These are phyloP conservation scores for Chlorella sorokiniana DNA, from an alignment of 139 green algal species.

Conservation along the genomic window DNA sequence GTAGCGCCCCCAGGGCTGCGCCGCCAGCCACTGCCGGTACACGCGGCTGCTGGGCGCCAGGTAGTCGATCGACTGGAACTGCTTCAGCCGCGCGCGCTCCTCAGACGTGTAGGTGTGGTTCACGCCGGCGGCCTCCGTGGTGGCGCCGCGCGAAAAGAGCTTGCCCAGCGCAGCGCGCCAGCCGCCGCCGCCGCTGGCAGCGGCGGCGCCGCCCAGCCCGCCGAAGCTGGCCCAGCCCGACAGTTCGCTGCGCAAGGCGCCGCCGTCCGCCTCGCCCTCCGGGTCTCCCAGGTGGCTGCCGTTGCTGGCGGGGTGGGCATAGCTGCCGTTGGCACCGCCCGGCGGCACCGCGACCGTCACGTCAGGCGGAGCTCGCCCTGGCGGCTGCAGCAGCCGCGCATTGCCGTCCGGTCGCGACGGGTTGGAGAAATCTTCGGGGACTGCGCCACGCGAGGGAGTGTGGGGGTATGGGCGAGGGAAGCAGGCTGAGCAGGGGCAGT, in stretches of 20 bases:
- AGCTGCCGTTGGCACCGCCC: neutral
- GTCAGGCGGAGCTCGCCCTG: neutral
- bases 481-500: too few relatives aligned
- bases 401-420: too few relatives aligned
- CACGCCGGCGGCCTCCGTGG: slow-evolving; percentile 54
- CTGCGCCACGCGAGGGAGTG: too few relatives aligned
- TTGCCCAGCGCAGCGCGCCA: neutral
- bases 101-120: slow-evolving; percentile 74
- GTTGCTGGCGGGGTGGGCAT: neutral
- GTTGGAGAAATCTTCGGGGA: too few relatives aligned
- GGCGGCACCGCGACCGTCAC: neutral
- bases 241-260: neutral
- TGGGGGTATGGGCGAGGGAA: too few relatives aligned
- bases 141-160: slow-evolving; percentile 39
- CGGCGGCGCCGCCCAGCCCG: neutral
- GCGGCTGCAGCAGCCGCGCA: neutral
- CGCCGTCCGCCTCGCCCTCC: neutral
- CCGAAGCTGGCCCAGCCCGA: neutral
- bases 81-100: slow-evolving; percentile 70
- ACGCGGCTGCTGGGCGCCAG: slow-evolving; percentile 79
- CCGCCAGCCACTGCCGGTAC: slow-evolving; percentile 78
- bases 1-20: slow-evolving; percentile 60
- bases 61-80: slow-evolving; percentile 89
- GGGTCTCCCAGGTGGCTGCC: slow-evolving; percentile 24
- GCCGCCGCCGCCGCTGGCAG: slow-evolving; percentile 8